These are phyloP conservation scores for Cryptosporidium ubiquitum DNA, from an alignment of 169 alveolate species.

Conservation along the genomic window DNA sequence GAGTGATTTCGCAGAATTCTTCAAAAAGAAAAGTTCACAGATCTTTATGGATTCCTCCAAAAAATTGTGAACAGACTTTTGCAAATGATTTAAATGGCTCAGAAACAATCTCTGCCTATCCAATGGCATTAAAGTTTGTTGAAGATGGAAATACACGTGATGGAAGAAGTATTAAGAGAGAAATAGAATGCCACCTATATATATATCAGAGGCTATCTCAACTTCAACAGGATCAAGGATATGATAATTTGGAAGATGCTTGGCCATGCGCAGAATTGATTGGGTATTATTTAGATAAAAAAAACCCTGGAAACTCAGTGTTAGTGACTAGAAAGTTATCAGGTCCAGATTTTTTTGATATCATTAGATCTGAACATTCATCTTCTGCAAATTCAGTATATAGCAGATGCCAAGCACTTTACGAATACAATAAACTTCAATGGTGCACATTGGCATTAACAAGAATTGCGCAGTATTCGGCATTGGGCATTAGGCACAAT, in stretches of 20 bases:
- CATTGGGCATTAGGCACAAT: slow-evolving; percentile 86
- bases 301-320: slow-evolving; percentile 84
- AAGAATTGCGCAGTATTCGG: slow-evolving; percentile 84
- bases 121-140: slow-evolving; percentile 87
- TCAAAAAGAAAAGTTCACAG: slow-evolving; percentile 85
- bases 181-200: slow-evolving; percentile 87
- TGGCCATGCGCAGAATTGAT: slow-evolving; percentile 88
- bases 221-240: slow-evolving; percentile 72
- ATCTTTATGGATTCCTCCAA: slow-evolving; percentile 82
- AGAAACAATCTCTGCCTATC: slow-evolving; percentile 75
- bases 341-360: slow-evolving; percentile 88
- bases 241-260: slow-evolving; percentile 81
- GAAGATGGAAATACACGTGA: slow-evolving; percentile 86
- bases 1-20: slow-evolving; percentile 85
- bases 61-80: slow-evolving; percentile 65
- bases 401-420: slow-evolving; percentile 80
- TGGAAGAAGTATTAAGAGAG: slow-evolving; percentile 88
- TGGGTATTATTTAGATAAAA: slow-evolving; percentile 86
- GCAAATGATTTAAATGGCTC: slow-evolving; percentile 51
- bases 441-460: slow-evolving; percentile 88
- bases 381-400: slow-evolving; percentile 76
- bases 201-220: slow-evolving; percentile 82
- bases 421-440: slow-evolving; percentile 86
- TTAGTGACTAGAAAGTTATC: slow-evolving; percentile 84
- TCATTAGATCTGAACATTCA: slow-evolving; percentile 83